Evolutionary conservation across 2,329 filamentous ascomycete species (phyloP).

Genomic region (Apiospora kogelbergensis): DNA sequence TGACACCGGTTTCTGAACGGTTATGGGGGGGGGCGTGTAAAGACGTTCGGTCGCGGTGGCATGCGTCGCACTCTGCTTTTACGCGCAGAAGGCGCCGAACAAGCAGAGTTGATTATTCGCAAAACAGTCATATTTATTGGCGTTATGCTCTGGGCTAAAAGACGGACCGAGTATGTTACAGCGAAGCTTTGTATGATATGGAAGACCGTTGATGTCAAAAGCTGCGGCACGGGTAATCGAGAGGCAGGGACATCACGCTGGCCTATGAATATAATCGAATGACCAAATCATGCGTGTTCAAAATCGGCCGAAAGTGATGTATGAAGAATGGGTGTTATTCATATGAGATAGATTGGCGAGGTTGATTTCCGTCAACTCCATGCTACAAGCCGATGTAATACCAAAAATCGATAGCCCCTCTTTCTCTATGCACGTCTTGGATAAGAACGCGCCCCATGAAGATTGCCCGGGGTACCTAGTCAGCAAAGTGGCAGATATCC

Average conservation of each 20-base stretch:
- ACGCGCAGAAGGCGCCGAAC: slow-evolving; percentile 3
- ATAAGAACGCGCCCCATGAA: background rate
- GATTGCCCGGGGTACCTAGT: background rate
- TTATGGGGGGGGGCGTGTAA: background rate
- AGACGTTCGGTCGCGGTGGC: background rate
- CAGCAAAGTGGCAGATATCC: background rate
- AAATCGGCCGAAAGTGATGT: background rate
- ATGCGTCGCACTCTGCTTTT: background rate
- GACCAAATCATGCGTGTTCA: background rate
- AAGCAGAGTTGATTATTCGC: background rate
- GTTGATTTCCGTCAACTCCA: background rate
- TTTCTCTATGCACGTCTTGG: background rate
- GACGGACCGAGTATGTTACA: background rate
- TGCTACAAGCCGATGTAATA: background rate
- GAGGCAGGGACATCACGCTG: background rate
- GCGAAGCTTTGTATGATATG: background rate
- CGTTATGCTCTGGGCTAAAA: background rate
- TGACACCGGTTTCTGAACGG: background rate
- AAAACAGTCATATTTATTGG: background rate
- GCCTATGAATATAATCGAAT: background rate
- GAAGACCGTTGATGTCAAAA: background rate
- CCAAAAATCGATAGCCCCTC: background rate
- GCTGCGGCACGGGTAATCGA: background rate
- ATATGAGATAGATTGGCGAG: background rate
- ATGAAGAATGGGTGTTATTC: background rate